phyloP scores from a whole-genome alignment of 495 filamentous ascomycete species.

The Oidiodendron maius region DNA sequence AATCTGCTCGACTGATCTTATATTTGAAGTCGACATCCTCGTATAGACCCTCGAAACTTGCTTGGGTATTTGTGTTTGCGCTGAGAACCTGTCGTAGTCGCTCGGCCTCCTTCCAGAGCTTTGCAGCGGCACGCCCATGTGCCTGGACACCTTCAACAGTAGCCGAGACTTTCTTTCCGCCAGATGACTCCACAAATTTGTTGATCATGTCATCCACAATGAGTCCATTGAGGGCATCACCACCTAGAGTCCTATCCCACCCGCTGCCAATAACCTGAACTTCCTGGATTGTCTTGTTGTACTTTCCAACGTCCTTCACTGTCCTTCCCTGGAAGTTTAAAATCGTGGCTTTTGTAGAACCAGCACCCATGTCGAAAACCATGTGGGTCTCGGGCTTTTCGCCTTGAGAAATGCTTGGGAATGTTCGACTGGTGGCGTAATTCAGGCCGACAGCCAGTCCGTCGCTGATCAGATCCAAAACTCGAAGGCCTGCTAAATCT shows the following conservation, averaged over 20 bases:
- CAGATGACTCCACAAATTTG: constrained; percentile 65
- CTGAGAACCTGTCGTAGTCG: constrained; percentile 83
- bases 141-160: constrained; percentile 51
- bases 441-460: constrained; percentile 90
- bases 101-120: constrained; percentile 89
- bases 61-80: constrained; percentile 77
- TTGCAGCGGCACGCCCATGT: constrained; percentile 80
- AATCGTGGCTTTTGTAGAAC: constrained; percentile 92
- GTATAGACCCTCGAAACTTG: constrained; percentile 81
- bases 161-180: constrained; percentile 61
- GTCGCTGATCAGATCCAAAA: constrained; percentile 81
- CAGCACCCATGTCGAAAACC: constrained; percentile 96
- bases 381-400: constrained; percentile 88
- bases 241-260: constrained; percentile 87
- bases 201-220: constrained; percentile 83
- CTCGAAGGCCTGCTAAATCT: constrained; percentile 78
- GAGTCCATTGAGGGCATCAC: constrained; percentile 80
- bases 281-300: constrained; percentile 96
- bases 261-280: constrained; percentile 77
- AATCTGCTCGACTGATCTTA: constrained; percentile 74
- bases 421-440: constrained; percentile 86
- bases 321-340: constrained; percentile 81
- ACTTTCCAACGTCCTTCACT: constrained; percentile 88
- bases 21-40: constrained; percentile 91
- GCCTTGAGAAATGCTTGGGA: constrained; percentile 76